Evolutionary conservation across 208 protist genomes (phyloP), one percentile per base, ranked within the genome.

Genomic region (Endotrypanum monterogeii): DNA sequence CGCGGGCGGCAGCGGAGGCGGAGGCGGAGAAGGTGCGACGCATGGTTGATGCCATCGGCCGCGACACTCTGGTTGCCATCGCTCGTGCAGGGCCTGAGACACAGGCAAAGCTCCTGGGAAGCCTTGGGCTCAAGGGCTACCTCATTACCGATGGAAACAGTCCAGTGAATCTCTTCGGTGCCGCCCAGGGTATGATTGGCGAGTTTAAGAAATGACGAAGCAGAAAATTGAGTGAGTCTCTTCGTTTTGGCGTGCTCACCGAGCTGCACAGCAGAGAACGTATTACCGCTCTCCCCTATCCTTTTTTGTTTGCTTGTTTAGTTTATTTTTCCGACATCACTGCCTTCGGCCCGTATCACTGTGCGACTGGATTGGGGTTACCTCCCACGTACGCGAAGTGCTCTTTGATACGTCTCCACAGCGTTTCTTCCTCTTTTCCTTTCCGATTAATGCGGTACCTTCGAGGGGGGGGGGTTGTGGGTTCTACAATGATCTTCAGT

Each of bases 121-220:
- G 92, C 32, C 90, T 99, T 20, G 97, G 96, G 63, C 84, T 99
- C 54, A 93, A 98, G 81, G 89, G 92, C 25, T 97, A 98, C 74
- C 88, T 99, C 65, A 98, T 99, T 80, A 99, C 98, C 14, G 98
- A 99, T 65, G 98, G 98, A 41, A 93, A 89, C 73, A 93, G 83
- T 14, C 98, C 98, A 51, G 94, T 99, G 58, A 99, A 99, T 82
- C 76, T 99, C 11, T 98, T 99, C 84, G 91, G 96, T 66, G 97
- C 98, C 41, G 98, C 98, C 5, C 85, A 95, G 30, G 96, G 98
- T 35, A 87, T 99, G 73, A 83, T 99, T 67, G 94, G 88, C 14
- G 69, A 77, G 11, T 14, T 32, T 4, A 84, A 58, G 52, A 79
- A 78, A 67, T 75, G 39, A 78, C 28, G 48, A 1, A 48, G 62